A percentile compares a stretch with the other conserved stretches of the same genome.
Evolutionary conservation across 2,329 filamentous ascomycete species (phyloP).

Genomic region (Pseudogymnoascus sp.): DNA sequence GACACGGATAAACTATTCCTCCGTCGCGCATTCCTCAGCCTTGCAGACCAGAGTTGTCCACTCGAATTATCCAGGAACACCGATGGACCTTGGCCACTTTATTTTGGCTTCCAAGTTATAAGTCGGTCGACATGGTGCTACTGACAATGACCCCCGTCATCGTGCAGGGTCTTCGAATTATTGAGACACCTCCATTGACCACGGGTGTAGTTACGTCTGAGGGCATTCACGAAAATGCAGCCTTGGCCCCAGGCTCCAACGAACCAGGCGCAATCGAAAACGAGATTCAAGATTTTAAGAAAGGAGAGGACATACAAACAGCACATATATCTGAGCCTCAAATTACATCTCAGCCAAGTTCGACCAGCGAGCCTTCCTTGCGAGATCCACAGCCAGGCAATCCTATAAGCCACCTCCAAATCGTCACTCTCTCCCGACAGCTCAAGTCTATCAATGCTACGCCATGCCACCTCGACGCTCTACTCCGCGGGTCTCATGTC

Average conservation of each 20-base stretch:
- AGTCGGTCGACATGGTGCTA: constrained; percentile 52
- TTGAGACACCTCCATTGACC: constrained; percentile 20
- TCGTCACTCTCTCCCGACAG: constrained; percentile 52
- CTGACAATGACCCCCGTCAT: constrained; percentile 68
- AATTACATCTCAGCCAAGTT: neutral
- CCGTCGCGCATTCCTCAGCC: constrained; percentile 6
- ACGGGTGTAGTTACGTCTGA: neutral
- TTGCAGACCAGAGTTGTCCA: neutral
- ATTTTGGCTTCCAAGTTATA: neutral
- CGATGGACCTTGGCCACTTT: neutral
- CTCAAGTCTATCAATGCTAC: constrained; percentile 33
- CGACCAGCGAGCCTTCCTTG: constrained; percentile 39
- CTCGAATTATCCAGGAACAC: neutral
- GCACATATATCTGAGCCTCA: neutral
- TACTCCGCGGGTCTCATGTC: constrained; percentile 64
- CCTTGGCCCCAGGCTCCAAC: constrained; percentile 5
- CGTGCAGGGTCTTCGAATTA: constrained; percentile 48
- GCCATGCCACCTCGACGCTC: constrained; percentile 51
- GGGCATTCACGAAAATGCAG: constrained; percentile 9
- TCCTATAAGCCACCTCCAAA: constrained; percentile 63
- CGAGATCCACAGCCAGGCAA: constrained; percentile 41
- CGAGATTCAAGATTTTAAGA: neutral
- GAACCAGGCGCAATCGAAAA: neutral
- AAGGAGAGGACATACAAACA: neutral
- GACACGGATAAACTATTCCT: constrained; percentile 5